A percentile compares a stretch with the other conserved stretches of the same genome.
Conservation (phyloP, 805 yeast species). For the Saccharomycopsis javanensis region DNA sequence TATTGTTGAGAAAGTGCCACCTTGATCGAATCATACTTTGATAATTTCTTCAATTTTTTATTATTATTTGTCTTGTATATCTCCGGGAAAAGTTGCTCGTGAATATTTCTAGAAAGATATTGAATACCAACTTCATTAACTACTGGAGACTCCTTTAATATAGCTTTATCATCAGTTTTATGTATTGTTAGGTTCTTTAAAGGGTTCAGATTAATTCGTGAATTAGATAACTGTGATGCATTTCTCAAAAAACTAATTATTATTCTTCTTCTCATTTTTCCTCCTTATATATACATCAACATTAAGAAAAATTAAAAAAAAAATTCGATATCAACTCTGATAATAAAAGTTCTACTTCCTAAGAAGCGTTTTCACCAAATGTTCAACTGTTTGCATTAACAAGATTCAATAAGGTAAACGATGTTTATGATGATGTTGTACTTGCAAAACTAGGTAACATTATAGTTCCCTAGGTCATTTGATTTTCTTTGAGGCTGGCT, state of each 20-base stretch:
- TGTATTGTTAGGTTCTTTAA: not conserved
- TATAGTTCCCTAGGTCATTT: too few relatives aligned
- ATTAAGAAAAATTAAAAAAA: too few relatives aligned
- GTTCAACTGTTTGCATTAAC: too few relatives aligned
- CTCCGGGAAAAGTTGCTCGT: constrained; percentile 48
- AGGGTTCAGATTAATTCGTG: not conserved
- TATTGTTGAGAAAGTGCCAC: constrained; percentile 50
- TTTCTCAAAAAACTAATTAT: not conserved
- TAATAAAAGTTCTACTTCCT: too few relatives aligned
- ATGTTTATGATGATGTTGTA: too few relatives aligned
- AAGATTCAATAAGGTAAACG: too few relatives aligned
- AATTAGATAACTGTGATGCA: not conserved
- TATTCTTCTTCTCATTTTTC: not conserved
- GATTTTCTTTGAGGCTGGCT: too few relatives aligned
- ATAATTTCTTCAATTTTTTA: constrained; percentile 9
- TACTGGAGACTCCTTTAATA: constrained; percentile 14
- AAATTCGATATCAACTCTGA: too few relatives aligned
- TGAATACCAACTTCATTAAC: constrained; percentile 73
- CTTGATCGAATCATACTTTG: constrained; percentile 26
- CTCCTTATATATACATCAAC: not conserved
- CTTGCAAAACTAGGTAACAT: too few relatives aligned
- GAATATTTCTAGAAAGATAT: constrained; percentile 52
- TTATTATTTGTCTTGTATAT: constrained; percentile 15
- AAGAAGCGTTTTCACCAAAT: too few relatives aligned
- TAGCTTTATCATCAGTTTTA: constrained; percentile 28